These are phyloP conservation scores for Cutaneotrichosporon sp. DNA, from an alignment of 1,284 basidiomycete genomes.

Conservation along the genomic window DNA sequence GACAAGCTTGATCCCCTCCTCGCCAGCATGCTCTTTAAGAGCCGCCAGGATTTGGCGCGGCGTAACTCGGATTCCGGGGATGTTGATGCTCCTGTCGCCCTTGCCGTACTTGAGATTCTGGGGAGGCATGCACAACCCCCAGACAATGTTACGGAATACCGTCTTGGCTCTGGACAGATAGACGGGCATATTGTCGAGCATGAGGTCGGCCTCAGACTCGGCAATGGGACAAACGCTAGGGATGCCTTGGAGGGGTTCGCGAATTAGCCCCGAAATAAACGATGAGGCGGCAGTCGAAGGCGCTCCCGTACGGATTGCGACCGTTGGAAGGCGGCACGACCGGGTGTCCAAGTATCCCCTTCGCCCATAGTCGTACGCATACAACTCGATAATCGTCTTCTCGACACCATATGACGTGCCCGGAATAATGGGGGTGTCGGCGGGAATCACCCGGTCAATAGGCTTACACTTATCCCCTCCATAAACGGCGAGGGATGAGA, in stretches of 20 bases:
- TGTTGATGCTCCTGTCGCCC: slow-evolving; percentile 46
- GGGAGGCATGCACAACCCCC: slow-evolving; percentile 49
- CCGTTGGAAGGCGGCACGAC: slow-evolving; percentile 63
- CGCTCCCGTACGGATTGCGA: slow-evolving; percentile 61
- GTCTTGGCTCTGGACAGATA: slow-evolving; percentile 61
- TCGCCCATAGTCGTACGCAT: slow-evolving; percentile 66
- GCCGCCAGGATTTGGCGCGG: slow-evolving; percentile 52
- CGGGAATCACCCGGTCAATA: slow-evolving; percentile 44
- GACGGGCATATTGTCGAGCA: slow-evolving; percentile 56
- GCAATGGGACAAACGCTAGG: slow-evolving; percentile 60
- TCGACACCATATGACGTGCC: slow-evolving; percentile 63
- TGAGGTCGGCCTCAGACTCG: slow-evolving; percentile 37
- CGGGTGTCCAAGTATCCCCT: slow-evolving; percentile 63
- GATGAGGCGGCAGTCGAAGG: slow-evolving; percentile 63
- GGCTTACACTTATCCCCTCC: slow-evolving; percentile 60
- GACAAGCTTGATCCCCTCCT: slow-evolving; percentile 43
- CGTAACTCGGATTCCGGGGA: slow-evolving; percentile 53
- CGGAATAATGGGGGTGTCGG: slow-evolving; percentile 60
- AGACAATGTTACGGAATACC: slow-evolving; percentile 53
- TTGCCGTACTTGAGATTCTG: slow-evolving; percentile 37
- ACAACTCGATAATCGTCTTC: slow-evolving; percentile 63
- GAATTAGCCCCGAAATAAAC: slow-evolving; percentile 65
- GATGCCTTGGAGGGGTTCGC: slow-evolving; percentile 63
- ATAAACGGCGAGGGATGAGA: slow-evolving; percentile 65
- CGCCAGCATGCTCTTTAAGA: slow-evolving; percentile 46